Percentiles rank a stretch among this genome's conserved stretches.
Evolutionary conservation across 2,329 filamentous ascomycete genomes (phyloP).

Genomic region (Basipetospora sp.): DNA sequence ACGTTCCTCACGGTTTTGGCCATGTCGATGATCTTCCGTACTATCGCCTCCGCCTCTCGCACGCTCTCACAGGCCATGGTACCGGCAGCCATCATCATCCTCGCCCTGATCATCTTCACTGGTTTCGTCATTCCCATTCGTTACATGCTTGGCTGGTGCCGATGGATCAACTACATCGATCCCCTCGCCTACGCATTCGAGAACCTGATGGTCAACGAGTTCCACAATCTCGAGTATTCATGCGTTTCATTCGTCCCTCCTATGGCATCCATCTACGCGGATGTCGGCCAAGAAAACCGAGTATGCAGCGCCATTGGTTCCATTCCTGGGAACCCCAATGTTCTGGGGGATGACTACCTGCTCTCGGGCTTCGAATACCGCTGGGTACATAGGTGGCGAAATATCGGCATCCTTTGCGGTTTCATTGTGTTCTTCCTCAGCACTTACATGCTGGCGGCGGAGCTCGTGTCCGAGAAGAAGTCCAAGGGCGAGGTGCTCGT

Average conservation of each 20-base stretch:
- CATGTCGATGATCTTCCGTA: constrained; percentile 80
- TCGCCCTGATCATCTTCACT: constrained; percentile 54
- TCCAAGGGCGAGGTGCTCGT: constrained; percentile 65
- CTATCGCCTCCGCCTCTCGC: constrained; percentile 61
- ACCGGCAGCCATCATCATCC: constrained; percentile 44
- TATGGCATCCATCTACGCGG: constrained; percentile 18
- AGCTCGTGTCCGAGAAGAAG: constrained; percentile 50
- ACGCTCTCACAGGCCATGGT: constrained; percentile 52
- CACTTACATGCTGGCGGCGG: constrained; percentile 49
- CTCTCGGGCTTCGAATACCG: constrained; percentile 40
- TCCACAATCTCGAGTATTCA: constrained; percentile 46
- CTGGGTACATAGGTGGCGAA: constrained; percentile 49
- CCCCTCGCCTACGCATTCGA: constrained; percentile 72
- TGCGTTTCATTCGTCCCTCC: constrained; percentile 34
- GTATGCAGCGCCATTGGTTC: constrained; percentile 49
- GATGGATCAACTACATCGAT: constrained; percentile 72
- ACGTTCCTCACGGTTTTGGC: constrained; percentile 57
- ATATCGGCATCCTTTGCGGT: constrained; percentile 53
- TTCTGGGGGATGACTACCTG: constrained; percentile 46
- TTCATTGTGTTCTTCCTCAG: constrained; percentile 48
- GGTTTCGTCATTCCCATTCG: constrained; percentile 51
- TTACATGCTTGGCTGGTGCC: constrained; percentile 67
- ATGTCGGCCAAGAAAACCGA: constrained; percentile 23
- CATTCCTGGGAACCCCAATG: constrained; percentile 31
- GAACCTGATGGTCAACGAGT: constrained; percentile 70